Conservation (phyloP, 805 yeast genomes). For the Saccharomycopsis javanensis region DNA sequence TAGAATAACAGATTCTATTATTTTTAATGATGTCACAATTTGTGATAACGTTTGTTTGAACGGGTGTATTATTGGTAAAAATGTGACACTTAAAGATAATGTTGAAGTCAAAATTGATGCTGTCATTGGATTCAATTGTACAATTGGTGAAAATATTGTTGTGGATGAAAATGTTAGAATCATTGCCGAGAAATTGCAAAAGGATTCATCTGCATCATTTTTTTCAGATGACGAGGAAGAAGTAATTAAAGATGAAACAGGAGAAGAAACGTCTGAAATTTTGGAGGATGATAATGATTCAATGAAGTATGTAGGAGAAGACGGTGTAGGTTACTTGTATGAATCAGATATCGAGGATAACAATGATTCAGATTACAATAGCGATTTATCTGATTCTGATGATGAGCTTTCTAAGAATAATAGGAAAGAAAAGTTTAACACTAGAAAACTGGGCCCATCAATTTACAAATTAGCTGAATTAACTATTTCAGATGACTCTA, state of each 20-base stretch:
- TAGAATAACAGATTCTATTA: slow-evolving; percentile 58
- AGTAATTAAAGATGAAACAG: slow-evolving; percentile 1
- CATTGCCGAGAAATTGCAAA: slow-evolving; percentile 26
- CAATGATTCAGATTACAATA: slow-evolving; percentile 10
- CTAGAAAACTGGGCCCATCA: slow-evolving; percentile 23
- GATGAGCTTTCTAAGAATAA: not conserved
- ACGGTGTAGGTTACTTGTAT: slow-evolving; percentile 29
- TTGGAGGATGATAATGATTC: not conserved
- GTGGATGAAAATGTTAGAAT: slow-evolving; percentile 45
- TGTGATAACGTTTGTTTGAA: slow-evolving; percentile 52
- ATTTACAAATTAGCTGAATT: slow-evolving; percentile 39
- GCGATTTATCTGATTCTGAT: not conserved
- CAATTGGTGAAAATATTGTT: slow-evolving; percentile 43
- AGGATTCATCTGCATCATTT: not conserved
- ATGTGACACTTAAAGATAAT: slow-evolving; percentile 44
- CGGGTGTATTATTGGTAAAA: slow-evolving; percentile 62
- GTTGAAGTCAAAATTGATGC: slow-evolving; percentile 56
- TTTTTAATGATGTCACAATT: slow-evolving; percentile 77
- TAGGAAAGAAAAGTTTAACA: slow-evolving; percentile 22
- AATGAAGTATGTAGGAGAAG: slow-evolving; percentile 26
- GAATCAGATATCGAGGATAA: slow-evolving; percentile 21
- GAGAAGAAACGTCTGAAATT: slow-evolving; percentile 4
- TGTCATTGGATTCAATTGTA: slow-evolving; percentile 69
- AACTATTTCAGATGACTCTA: slow-evolving; percentile 49
- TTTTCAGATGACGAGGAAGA: slow-evolving; percentile 11